phyloP scores from a whole-genome alignment of 495 filamentous ascomycete species.

The Penicillium flavigenum region DNA sequence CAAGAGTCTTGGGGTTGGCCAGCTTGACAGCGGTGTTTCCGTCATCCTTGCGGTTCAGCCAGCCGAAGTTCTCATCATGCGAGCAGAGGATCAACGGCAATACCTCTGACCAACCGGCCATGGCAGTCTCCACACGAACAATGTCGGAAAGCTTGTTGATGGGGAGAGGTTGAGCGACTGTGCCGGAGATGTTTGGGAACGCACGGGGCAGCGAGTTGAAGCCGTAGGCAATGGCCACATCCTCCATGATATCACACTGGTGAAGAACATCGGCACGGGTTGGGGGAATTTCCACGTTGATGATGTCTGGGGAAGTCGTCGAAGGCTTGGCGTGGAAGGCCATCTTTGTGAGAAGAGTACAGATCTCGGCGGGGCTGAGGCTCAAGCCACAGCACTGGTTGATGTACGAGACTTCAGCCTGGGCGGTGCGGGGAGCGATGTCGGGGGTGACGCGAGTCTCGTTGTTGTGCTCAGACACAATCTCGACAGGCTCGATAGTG shows the following conservation, averaged over 20 bases:
- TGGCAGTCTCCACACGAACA: slow-evolving; percentile 82
- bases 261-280: slow-evolving; percentile 94
- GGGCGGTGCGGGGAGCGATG: slow-evolving; percentile 68
- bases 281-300: slow-evolving; percentile 80
- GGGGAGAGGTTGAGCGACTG: slow-evolving; percentile 79
- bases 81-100: slow-evolving; percentile 97
- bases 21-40: slow-evolving; percentile 82
- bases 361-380: slow-evolving; percentile 68
- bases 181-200: slow-evolving; percentile 78
- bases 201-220: slow-evolving; percentile 89
- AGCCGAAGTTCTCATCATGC: slow-evolving; percentile 97
- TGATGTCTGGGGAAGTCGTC: slow-evolving; percentile 55
- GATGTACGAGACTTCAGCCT: slow-evolving; percentile 87
- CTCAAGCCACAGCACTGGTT: slow-evolving; percentile 85
- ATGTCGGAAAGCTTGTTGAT: slow-evolving; percentile 96
- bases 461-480: slow-evolving; percentile 86
- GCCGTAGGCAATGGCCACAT: slow-evolving; percentile 91
- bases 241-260: slow-evolving; percentile 98
- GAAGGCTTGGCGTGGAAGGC: slow-evolving; percentile 75
- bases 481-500: slow-evolving; percentile 89
- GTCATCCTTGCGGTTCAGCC: slow-evolving; percentile 90
- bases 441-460: slow-evolving; percentile 78
- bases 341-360: slow-evolving; percentile 81
- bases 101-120: slow-evolving; percentile 95
- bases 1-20: slow-evolving; percentile 91